Conservation (phyloP, 164 flowering plant genomes). For the Amborella trichopoda region DNA sequence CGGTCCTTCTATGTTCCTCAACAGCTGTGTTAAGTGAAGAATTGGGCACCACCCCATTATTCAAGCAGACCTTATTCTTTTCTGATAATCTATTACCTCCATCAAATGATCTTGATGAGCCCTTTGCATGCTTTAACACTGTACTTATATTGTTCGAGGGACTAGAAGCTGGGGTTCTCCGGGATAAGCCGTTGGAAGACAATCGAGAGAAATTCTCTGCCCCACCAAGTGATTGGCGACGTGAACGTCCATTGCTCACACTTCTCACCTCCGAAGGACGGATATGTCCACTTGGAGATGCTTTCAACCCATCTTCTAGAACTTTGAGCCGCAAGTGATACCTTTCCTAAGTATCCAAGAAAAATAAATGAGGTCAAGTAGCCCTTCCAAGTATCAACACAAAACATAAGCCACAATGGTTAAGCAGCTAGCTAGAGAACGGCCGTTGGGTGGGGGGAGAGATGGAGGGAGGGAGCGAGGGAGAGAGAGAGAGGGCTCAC, state of each 20-base stretch:
- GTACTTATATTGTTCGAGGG: conserved; percentile 20
- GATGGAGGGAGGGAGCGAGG: too few species aligned
- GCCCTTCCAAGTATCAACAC: too few species aligned
- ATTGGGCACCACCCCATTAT: conserved; percentile 9
- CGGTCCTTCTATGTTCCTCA: conserved; percentile 10
- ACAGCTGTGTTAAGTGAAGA: conserved; percentile 1
- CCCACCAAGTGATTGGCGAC: conserved; percentile 65
- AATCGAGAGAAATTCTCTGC: conserved; percentile 32
- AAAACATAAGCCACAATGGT: not conserved
- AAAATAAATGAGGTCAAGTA: not conserved
- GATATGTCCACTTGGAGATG: conserved; percentile 14
- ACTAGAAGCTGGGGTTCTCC: conserved; percentile 15
- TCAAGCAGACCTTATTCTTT: conserved; percentile 11
- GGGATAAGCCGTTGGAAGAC: conserved; percentile 30
- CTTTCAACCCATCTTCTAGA: conserved; percentile 43
- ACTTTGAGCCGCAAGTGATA: conserved; percentile 60
- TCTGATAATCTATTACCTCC: conserved; percentile 30
- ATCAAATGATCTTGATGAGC: conserved; percentile 38
- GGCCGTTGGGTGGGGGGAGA: too few species aligned
- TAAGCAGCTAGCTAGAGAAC: too few species aligned
- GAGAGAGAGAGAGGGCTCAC: conserved; percentile 21
- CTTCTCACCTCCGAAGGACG: conserved; percentile 19
- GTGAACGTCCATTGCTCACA: conserved; percentile 16
- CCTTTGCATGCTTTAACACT: conserved; percentile 26
- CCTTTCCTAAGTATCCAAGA: conserved; percentile 30